Evolutionary conservation across 2,329 filamentous ascomycete genomes (phyloP).

Genomic region (Calonectria crousiana): DNA sequence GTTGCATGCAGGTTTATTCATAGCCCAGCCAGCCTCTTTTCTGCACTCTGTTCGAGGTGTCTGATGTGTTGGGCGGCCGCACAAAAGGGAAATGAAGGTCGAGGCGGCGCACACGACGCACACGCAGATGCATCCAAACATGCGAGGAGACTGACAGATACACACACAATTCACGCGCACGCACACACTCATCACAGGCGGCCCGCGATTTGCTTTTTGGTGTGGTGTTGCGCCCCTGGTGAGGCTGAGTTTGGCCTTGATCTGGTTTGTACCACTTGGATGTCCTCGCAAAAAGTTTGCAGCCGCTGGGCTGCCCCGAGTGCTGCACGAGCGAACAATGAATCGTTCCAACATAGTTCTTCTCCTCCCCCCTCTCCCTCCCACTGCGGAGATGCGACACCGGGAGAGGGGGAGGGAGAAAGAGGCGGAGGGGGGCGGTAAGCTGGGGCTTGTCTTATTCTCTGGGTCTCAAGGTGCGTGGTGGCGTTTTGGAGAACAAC

Average conservation of each 20-base stretch:
- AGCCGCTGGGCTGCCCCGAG: neutral
- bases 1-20: conserved; percentile 7
- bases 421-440: neutral
- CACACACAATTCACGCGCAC: neutral
- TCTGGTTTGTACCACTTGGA: neutral
- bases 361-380: neutral
- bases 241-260: conserved; percentile 13
- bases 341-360: neutral
- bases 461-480: neutral
- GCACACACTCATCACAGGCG: neutral
- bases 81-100: neutral
- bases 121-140: neutral
- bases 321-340: neutral
- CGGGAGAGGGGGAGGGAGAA: neutral
- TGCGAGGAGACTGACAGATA: neutral
- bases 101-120: neutral
- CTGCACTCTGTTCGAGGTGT: neutral
- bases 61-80: neutral
- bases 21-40: neutral
- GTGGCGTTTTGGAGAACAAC: neutral
- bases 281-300: neutral
- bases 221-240: neutral
- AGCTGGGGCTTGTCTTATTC: conserved; percentile 7
- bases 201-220: neutral
- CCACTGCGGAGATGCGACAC: neutral